Evolutionary conservation across 2,329 filamentous ascomycete species (phyloP).

Genomic region (Fusarium xylarioides): DNA sequence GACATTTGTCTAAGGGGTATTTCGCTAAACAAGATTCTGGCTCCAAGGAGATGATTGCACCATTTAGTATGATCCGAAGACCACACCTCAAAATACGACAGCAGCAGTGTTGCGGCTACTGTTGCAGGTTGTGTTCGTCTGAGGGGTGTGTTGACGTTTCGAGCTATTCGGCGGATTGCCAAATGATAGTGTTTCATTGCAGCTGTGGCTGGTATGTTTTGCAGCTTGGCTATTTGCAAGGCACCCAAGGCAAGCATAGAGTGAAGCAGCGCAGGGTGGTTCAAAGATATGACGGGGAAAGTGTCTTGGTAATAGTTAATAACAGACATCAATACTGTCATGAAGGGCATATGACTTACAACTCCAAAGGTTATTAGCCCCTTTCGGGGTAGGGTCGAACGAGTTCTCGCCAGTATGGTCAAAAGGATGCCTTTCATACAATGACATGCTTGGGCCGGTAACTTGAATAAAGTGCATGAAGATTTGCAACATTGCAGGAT

Average conservation of each 20-base stretch:
- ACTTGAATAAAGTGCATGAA: conserved; percentile 94
- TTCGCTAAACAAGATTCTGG: conserved; percentile 82
- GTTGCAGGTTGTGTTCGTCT: conserved; percentile 81
- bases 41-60: conserved; percentile 90
- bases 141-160: conserved; percentile 74
- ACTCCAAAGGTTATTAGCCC: conserved; percentile 72
- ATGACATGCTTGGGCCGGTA: conserved; percentile 84
- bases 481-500: conserved; percentile 80
- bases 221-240: conserved; percentile 86
- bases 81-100: conserved; percentile 95
- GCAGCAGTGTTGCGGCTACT: conserved; percentile 84
- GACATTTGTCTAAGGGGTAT: conserved; percentile 81
- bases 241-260: conserved; percentile 89
- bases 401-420: conserved; percentile 70
- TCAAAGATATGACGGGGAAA: conserved; percentile 83
- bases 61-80: conserved; percentile 94
- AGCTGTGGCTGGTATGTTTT: conserved; percentile 76
- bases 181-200: conserved; percentile 94
- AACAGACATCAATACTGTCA: neutral
- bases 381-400: conserved; percentile 67
- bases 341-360: conserved; percentile 54
- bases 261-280: conserved; percentile 87
- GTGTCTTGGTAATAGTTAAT: conserved; percentile 63
- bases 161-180: conserved; percentile 79
- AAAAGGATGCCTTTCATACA: conserved; percentile 84